Evolutionary conservation across 2,329 filamentous ascomycete species (phyloP).

Genomic region (Penicillium sp.): DNA sequence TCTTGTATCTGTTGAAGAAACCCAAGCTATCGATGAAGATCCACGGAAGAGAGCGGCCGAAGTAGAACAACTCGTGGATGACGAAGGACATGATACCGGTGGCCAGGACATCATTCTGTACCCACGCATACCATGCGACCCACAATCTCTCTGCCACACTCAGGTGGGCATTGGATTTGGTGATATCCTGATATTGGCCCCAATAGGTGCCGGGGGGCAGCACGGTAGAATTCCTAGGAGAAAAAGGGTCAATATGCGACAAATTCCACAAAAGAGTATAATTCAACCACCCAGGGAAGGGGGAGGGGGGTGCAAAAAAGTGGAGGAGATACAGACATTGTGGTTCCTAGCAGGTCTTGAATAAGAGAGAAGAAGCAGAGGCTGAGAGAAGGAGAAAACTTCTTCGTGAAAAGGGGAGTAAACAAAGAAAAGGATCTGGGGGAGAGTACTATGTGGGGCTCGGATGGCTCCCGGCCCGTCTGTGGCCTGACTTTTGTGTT

Average conservation of each 20-base stretch:
- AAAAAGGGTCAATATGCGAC: constrained; percentile 5
- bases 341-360: constrained; percentile 6
- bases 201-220: not conserved
- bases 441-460: constrained; percentile 1
- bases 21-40: too few species aligned
- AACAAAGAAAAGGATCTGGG: constrained; percentile 3
- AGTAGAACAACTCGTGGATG: too few species aligned
- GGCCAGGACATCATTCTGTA: too few species aligned
- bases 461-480: constrained; percentile 3
- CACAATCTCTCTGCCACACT: too few species aligned
- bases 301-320: not conserved
- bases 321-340: constrained; percentile 5
- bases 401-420: constrained; percentile 1
- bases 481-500: constrained; percentile 6
- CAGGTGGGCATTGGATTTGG: too few species aligned
- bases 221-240: not conserved
- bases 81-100: too few species aligned
- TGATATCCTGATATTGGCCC: constrained; percentile 7
- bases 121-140: too few species aligned
- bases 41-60: too few species aligned
- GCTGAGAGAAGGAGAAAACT: constrained; percentile 4
- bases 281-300: constrained; percentile 5
- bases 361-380: constrained; percentile 6
- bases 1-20: too few species aligned
- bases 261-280: constrained; percentile 6